Conservation (phyloP, 768 basidiomycete species). For the Trametes sanguinea region DNA sequence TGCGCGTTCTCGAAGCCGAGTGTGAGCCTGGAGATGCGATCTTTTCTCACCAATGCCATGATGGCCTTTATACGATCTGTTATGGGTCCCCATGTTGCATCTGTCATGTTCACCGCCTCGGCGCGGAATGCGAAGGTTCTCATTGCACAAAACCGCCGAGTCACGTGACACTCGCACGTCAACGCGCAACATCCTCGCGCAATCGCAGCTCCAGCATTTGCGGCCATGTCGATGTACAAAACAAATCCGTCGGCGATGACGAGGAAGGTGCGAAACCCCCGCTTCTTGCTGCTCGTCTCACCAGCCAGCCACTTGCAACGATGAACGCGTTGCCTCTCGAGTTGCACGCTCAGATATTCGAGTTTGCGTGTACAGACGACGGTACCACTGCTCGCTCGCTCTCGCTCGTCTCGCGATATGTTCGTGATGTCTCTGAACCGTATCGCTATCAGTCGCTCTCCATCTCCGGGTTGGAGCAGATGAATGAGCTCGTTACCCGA, state of each 20-base stretch:
- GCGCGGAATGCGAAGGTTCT: conserved; percentile 8
- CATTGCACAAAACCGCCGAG: conserved; percentile 7
- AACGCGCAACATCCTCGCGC: conserved; percentile 23
- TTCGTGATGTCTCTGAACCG: conserved; percentile 30
- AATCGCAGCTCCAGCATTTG: conserved; percentile 20
- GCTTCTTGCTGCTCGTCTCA: not conserved
- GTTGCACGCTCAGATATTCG: conserved; percentile 34
- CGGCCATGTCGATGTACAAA: conserved; percentile 6
- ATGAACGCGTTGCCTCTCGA: conserved; percentile 32
- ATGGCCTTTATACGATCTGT: not conserved
- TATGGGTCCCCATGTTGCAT: conserved; percentile 7
- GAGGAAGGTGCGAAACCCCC: not conserved
- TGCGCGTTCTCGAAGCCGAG: conserved; percentile 6
- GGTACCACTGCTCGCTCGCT: conserved; percentile 34
- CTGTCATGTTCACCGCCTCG: conserved; percentile 12
- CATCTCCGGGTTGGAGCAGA: conserved; percentile 29
- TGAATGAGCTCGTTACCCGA: conserved; percentile 26
- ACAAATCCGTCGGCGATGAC: conserved; percentile 1
- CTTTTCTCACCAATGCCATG: conserved; percentile 3
- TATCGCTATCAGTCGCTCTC: conserved; percentile 33
- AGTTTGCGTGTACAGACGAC: conserved; percentile 35
- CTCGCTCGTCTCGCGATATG: conserved; percentile 33
- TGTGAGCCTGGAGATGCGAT: not conserved
- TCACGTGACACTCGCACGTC: conserved; percentile 23
- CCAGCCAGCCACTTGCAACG: not conserved